Evolutionary conservation across 495 filamentous ascomycete genomes (phyloP).

Genomic region (Delitschia confertaspora): DNA sequence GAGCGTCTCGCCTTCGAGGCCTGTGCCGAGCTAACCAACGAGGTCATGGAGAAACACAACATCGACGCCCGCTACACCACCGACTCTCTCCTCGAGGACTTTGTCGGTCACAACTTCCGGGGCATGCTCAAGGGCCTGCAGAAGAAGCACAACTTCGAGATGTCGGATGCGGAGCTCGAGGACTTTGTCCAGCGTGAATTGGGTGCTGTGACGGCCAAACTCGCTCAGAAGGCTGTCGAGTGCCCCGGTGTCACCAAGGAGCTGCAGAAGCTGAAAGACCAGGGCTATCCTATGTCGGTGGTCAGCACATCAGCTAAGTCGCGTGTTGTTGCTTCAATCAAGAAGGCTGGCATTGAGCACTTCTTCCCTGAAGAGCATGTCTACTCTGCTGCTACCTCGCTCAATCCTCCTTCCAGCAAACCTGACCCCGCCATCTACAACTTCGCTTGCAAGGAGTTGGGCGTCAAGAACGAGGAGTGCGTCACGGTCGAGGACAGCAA

Average conservation of each 20-base stretch:
- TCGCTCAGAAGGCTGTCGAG: conserved; percentile 57
- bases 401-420: conserved; percentile 75
- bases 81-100: conserved; percentile 69
- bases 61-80: conserved; percentile 69
- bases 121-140: conserved; percentile 75
- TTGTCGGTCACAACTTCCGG: conserved; percentile 94
- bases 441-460: conserved; percentile 65
- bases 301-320: conserved; percentile 73
- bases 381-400: conserved; percentile 75
- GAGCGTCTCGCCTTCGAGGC: conserved; percentile 90
- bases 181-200: conserved; percentile 71
- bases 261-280: conserved; percentile 54
- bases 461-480: conserved; percentile 64
- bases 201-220: conserved; percentile 73
- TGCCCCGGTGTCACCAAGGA: conserved; percentile 66
- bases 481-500: conserved; percentile 87
- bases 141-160: conserved; percentile 63
- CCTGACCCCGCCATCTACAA: conserved; percentile 91
- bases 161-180: conserved; percentile 61
- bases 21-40: conserved; percentile 86
- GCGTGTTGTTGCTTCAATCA: conserved; percentile 68
- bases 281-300: conserved; percentile 67
- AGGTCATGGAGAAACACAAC: conserved; percentile 63
- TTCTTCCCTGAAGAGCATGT: conserved; percentile 68
- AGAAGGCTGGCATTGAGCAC: conserved; percentile 71